Evolutionary conservation across 2,329 filamentous ascomycete species (phyloP), one percentile per base, ranked within the genome.

Genomic region (Didymella keratinophila): DNA sequence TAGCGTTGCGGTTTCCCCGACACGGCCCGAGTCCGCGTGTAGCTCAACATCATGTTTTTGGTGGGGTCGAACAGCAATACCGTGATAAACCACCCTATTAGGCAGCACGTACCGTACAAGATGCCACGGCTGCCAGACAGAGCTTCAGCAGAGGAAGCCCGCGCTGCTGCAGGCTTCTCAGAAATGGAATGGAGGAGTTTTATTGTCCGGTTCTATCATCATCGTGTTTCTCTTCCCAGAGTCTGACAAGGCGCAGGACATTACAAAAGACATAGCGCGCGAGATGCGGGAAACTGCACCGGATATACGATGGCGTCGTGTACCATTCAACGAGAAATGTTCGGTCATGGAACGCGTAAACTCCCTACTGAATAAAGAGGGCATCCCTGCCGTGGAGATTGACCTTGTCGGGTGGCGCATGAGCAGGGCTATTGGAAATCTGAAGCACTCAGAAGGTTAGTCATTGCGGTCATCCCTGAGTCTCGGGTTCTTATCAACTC

Each of bases 361-460:
- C 21, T 47, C 28, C 18, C 27, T 34, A n/a, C 18, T 47, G 4
- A 32, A 3, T 7, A 37, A 49, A 18, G 46, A 49, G 36, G 46
- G 34, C 5, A 49, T 49, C 16, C 46, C 46, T 49, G 46, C 32
- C 16, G 46, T 49, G 20, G 46, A 49, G 46, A 18, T 39, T 23
- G 46, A 49, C 23, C 34, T 49, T 37, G 46, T 49, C 12, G 32
- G 46, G 4, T 49, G 32, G 46, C 46, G 46, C 18, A 49, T 49
- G 32, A 49, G 46, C 32, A 18, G 21, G 16, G 46, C 46, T 39
- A 37, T 49, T 49, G 46, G 20, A 16, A 49, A 37, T 27, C 12
- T 49, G 30, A 49, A 37, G 46, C 46, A 49, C n/a, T 9, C 30
- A 10, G 16, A 49, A 28, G 34, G 46, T 49, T 16, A 39, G 46